These are phyloP conservation scores for Vicia sativa DNA, from an alignment of 306 rosid genomes.

Conservation along the genomic window DNA sequence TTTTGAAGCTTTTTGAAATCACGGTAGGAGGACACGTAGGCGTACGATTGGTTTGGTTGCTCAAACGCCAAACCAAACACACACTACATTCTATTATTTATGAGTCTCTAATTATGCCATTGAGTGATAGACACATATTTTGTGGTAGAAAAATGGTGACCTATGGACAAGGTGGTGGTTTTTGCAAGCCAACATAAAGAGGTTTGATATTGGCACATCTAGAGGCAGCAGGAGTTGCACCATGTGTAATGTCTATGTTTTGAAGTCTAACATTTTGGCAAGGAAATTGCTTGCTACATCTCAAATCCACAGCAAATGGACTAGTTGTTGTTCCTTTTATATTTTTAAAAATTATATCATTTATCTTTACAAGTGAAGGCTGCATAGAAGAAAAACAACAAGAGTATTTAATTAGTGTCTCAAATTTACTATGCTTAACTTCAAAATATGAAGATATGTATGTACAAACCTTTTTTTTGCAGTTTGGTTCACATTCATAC, in stretches of 20 bases:
- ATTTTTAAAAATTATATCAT: conserved; percentile 43
- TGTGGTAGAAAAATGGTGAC: too few species aligned
- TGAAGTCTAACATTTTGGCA: conserved; percentile 50
- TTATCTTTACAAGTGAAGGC: conserved; percentile 63
- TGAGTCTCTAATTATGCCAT: too few species aligned
- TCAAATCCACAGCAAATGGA: conserved; percentile 52
- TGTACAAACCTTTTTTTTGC: conserved; percentile 44
- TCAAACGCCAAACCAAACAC: too few species aligned
- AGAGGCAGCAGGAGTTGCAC: conserved; percentile 28
- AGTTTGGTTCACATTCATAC: conserved; percentile 34
- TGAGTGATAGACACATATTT: too few species aligned
- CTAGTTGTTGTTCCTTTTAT: conserved; percentile 57
- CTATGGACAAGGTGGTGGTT: conserved; percentile 42
- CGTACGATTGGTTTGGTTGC: too few species aligned
- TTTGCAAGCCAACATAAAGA: conserved; percentile 43
- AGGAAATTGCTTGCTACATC: conserved; percentile 62
- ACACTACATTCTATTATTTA: too few species aligned
- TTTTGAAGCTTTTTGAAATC: too few species aligned
- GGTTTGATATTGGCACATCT: conserved; percentile 53
- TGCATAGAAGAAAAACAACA: conserved; percentile 37
- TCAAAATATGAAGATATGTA: background rate
- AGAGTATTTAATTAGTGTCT: background rate
- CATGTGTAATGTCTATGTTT: conserved; percentile 49
- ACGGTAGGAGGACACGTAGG: too few species aligned
- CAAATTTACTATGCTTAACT: conserved; percentile 19